Conservation (phyloP, 208 protist species). For the Borovskyia barvae region DNA sequence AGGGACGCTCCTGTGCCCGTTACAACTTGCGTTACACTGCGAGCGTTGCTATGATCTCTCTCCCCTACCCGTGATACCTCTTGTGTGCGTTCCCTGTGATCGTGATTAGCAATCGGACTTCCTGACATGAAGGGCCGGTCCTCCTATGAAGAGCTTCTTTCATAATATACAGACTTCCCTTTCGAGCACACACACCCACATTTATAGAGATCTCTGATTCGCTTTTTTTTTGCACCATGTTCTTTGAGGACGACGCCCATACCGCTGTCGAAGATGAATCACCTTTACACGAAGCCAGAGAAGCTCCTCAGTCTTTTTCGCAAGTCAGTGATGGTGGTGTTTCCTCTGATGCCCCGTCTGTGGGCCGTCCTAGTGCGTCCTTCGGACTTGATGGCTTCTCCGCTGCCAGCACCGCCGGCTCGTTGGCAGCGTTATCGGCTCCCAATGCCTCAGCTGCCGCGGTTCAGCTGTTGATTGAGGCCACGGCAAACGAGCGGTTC, state of each 20-base stretch:
- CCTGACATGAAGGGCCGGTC: too few species aligned
- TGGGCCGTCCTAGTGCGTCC: background rate
- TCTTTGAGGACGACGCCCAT: constrained; percentile 70
- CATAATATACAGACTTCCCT: too few species aligned
- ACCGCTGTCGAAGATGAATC: constrained; percentile 38
- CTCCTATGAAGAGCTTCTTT: too few species aligned
- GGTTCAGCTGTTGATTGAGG: constrained; percentile 62
- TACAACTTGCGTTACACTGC: too few species aligned
- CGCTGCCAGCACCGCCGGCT: background rate
- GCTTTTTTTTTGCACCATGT: too few species aligned
- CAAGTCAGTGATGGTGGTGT: constrained; percentile 18
- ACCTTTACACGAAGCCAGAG: background rate
- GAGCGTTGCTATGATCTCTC: too few species aligned
- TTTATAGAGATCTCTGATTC: background rate
- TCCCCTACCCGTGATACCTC: too few species aligned
- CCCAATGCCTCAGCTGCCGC: constrained; percentile 2
- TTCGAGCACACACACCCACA: constrained; percentile 4
- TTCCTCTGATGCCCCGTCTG: constrained; percentile 20
- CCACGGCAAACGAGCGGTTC: constrained; percentile 74
- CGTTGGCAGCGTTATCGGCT: background rate
- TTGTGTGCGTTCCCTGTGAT: too few species aligned
- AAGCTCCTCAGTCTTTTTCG: constrained; percentile 1
- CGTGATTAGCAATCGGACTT: too few species aligned
- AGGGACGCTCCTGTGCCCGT: too few species aligned
- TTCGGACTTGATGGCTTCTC: constrained; percentile 8